Conservation (phyloP, 108 stramenopile species). For the Pseudonitzschia delicatissima region DNA sequence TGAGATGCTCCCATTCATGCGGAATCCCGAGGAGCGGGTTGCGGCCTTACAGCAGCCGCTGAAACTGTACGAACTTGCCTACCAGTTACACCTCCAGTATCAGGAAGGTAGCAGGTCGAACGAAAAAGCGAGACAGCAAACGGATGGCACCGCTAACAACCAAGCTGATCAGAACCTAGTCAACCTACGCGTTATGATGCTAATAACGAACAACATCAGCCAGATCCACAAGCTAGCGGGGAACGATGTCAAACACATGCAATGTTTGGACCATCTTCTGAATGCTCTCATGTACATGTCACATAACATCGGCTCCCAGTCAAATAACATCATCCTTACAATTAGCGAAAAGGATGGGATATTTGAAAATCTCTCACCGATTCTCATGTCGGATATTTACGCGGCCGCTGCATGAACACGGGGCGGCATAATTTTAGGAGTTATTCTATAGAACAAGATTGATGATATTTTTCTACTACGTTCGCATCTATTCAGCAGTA, state of each 20-base stretch:
- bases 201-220: constrained; percentile 22
- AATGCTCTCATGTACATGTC: constrained; percentile 23
- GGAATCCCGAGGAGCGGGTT: background rate
- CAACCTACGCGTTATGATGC: constrained; percentile 17
- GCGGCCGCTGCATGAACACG: background rate
- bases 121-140: background rate
- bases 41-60: background rate
- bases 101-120: background rate
- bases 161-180: background rate
- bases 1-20: background rate
- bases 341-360: background rate
- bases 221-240: constrained; percentile 14
- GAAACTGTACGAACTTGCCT: constrained; percentile 22
- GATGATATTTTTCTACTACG: too few relatives aligned
- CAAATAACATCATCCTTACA: background rate
- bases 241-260: constrained; percentile 1
- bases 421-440: too few relatives aligned
- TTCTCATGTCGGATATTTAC: background rate
- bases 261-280: constrained; percentile 22
- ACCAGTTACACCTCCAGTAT: constrained; percentile 10
- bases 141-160: background rate
- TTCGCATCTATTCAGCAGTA: too few relatives aligned
- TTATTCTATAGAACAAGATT: too few relatives aligned
- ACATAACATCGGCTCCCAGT: background rate
- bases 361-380: background rate